phyloP scores from a whole-genome alignment of 805 yeast species.

The Schwanniomyces polymorphus region DNA sequence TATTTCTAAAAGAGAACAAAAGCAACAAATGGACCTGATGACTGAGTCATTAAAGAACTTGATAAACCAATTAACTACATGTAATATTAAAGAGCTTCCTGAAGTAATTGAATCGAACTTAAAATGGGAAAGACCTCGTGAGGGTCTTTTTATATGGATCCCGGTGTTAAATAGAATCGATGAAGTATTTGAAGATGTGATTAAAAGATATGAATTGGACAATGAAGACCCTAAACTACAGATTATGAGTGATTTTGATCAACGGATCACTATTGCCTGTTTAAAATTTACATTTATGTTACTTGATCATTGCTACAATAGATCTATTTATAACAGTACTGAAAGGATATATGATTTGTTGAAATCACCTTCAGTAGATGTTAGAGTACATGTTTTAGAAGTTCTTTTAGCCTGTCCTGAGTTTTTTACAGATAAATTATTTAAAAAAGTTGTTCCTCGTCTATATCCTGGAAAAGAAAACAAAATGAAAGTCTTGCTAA shows the following conservation, averaged over 20 bases:
- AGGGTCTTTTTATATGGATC: slow-evolving; percentile 76
- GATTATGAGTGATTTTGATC: slow-evolving; percentile 48
- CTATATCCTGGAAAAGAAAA: slow-evolving; percentile 37
- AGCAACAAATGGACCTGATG: slow-evolving; percentile 24
- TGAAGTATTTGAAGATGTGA: slow-evolving; percentile 53
- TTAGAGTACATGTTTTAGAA: slow-evolving; percentile 60
- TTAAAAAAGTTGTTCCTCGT: slow-evolving; percentile 22
- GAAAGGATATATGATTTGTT: slow-evolving; percentile 60
- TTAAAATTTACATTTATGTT: slow-evolving; percentile 62
- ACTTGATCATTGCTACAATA: slow-evolving; percentile 67
- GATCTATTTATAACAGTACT: slow-evolving; percentile 66
- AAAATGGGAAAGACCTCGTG: slow-evolving; percentile 63
- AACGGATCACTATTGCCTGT: slow-evolving; percentile 46
- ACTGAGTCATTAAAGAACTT: slow-evolving; percentile 28
- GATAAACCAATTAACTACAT: slow-evolving; percentile 37
- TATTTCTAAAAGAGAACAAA: slow-evolving; percentile 28
- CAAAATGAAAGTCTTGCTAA: slow-evolving; percentile 47
- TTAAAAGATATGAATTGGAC: slow-evolving; percentile 53
- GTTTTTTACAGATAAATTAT: slow-evolving; percentile 50
- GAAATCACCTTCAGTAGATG: slow-evolving; percentile 56
- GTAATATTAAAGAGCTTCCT: slow-evolving; percentile 42
- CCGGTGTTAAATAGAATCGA: slow-evolving; percentile 77
- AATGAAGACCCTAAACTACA: slow-evolving; percentile 47
- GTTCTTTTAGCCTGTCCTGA: slow-evolving; percentile 62
- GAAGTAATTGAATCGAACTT: slow-evolving; percentile 33